Evolutionary conservation across 441 rosid genomes (phyloP).

Genomic region (Arabidopsis hybrid): DNA sequence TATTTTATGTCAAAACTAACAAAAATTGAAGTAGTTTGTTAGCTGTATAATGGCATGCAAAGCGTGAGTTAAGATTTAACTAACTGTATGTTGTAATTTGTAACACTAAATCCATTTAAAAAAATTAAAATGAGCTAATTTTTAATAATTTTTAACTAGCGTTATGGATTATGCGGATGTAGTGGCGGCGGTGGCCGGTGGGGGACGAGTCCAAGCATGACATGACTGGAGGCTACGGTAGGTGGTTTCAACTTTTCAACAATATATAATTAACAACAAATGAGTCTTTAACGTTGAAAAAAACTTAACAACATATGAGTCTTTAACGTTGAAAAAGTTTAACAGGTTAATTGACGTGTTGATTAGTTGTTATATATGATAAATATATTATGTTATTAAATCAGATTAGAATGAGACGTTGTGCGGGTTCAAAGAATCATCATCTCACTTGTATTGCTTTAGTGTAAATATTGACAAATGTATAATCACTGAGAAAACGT

Average conservation of each 20-base stretch:
- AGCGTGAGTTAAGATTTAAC: not conserved
- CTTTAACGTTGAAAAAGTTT: not conserved
- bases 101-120: not conserved
- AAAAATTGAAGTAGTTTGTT: not conserved
- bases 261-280: not conserved
- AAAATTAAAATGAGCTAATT: no score
- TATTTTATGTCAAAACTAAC: not conserved
- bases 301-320: not conserved
- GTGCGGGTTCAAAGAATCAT: not conserved
- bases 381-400: not conserved
- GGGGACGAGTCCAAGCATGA: slow-evolving; percentile 26
- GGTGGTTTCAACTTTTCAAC: slow-evolving; percentile 4
- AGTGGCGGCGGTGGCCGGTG: slow-evolving; percentile 11
- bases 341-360: not conserved
- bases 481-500: slow-evolving; percentile 12
- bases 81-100: no score
- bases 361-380: not conserved
- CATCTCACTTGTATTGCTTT: not conserved
- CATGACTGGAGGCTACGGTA: not conserved
- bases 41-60: not conserved
- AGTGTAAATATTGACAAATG: not conserved
- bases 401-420: not conserved
- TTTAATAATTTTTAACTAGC: not conserved
- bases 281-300: not conserved
- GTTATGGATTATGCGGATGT: not conserved